These are phyloP conservation scores for Cryptomeria japonica DNA, from an alignment of 75 land plant species.

Conservation along the genomic window DNA sequence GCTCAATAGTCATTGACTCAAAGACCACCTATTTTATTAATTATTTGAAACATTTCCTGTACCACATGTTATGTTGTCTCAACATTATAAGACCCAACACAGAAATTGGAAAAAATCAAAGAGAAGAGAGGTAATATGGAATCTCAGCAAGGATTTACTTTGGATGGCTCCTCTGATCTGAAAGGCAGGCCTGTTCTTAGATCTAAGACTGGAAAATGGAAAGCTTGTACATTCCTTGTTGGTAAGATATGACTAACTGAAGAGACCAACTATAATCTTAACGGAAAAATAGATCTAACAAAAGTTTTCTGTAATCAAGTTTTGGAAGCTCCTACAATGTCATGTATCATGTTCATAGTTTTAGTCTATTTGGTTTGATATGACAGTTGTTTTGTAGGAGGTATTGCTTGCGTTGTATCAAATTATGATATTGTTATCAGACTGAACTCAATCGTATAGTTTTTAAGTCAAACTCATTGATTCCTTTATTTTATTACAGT, in stretches of 20 bases:
- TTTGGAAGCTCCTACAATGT: neutral
- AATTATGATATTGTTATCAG: too few relatives aligned
- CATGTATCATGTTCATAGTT: neutral
- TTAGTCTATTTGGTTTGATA: neutral
- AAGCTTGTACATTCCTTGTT: slow-evolving; percentile 35
- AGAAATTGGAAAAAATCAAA: too few relatives aligned
- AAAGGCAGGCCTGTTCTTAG: slow-evolving; percentile 47
- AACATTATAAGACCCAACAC: too few relatives aligned
- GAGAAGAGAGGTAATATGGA: neutral
- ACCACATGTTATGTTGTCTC: too few relatives aligned
- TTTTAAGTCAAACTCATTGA: too few relatives aligned
- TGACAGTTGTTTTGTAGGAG: too few relatives aligned
- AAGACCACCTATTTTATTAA: too few relatives aligned
- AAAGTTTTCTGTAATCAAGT: neutral
- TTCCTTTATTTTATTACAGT: slow-evolving; percentile 22
- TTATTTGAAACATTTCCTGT: too few relatives aligned
- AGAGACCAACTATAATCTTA: neutral
- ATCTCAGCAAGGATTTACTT: neutral
- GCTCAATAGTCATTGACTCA: too few relatives aligned
- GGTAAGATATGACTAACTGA: slow-evolving; percentile 16
- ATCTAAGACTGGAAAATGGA: slow-evolving; percentile 54
- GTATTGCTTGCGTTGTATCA: too few relatives aligned
- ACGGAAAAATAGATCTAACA: neutral
- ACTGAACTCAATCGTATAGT: neutral
- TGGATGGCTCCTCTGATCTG: slow-evolving; percentile 24